Percentiles rank a stretch among this genome's conserved stretches.
Evolutionary conservation across 2,329 filamentous ascomycete genomes (phyloP).

Genomic region (Thermothelomyces thermophilus): DNA sequence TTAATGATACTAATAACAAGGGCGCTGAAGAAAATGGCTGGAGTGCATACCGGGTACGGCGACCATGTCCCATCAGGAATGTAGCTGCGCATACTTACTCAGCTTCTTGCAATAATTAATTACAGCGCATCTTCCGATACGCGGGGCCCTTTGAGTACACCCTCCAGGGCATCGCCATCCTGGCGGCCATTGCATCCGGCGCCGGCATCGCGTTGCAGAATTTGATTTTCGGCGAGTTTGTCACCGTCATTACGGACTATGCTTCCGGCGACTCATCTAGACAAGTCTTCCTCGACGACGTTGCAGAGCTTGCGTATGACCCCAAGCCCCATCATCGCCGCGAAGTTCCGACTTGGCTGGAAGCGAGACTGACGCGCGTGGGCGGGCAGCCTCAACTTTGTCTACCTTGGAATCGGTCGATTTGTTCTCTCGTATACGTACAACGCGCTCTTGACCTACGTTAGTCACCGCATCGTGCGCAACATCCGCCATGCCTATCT

Average conservation of each 20-base stretch:
- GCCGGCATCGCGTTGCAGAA: conserved; percentile 43
- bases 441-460: conserved; percentile 25
- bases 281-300: conserved; percentile 32
- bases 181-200: conserved; percentile 37
- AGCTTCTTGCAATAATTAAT: too few relatives aligned
- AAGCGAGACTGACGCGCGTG: neutral
- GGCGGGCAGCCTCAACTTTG: conserved; percentile 37
- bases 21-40: too few relatives aligned
- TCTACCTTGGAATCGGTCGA: conserved; percentile 49
- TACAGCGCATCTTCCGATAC: conserved; percentile 20
- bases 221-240: conserved; percentile 45
- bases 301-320: conserved; percentile 14
- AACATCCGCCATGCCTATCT: conserved; percentile 25
- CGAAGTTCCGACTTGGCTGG: neutral
- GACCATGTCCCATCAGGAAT: too few relatives aligned
- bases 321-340: neutral
- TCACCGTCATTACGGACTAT: conserved; percentile 40
- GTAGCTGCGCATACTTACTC: too few relatives aligned
- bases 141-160: conserved; percentile 14
- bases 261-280: conserved; percentile 28
- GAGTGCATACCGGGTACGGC: conserved; percentile 16
- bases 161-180: conserved; percentile 15
- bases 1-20: too few relatives aligned
- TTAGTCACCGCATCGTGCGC: conserved; percentile 27
- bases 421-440: conserved; percentile 41